Conservation (phyloP, 2,329 filamentous ascomycete species). For the Epichloe uncinata region DNA sequence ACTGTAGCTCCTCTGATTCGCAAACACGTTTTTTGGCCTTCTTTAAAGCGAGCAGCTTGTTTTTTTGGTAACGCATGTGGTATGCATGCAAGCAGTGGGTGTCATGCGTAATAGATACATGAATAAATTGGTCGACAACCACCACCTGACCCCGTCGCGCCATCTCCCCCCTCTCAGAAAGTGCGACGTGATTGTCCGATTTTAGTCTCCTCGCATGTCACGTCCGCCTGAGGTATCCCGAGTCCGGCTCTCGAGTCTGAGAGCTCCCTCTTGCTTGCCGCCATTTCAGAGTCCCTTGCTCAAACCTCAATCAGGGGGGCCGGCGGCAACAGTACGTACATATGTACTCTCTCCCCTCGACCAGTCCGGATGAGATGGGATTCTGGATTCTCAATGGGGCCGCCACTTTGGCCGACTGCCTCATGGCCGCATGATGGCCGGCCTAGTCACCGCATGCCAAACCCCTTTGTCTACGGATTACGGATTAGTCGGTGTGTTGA, state of each 20-base stretch:
- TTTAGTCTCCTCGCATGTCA: slow-evolving; percentile 2
- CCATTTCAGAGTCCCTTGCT: not conserved
- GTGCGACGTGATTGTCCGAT: slow-evolving; percentile 8
- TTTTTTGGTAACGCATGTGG: too few species aligned
- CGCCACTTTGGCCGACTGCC: slow-evolving; percentile 8
- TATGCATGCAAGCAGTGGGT: too few species aligned
- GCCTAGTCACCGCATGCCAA: slow-evolving; percentile 12
- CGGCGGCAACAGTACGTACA: too few species aligned
- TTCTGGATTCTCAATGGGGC: too few species aligned
- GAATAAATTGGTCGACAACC: not conserved
- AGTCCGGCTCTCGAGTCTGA: not conserved
- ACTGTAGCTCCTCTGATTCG: too few species aligned
- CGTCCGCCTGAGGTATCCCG: not conserved
- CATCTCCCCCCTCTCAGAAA: slow-evolving; percentile 2
- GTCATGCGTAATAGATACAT: too few species aligned
- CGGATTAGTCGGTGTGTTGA: too few species aligned
- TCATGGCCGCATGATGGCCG: slow-evolving; percentile 22
- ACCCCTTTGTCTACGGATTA: too few species aligned
- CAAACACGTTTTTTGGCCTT: not conserved
- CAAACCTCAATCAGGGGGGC: too few species aligned
- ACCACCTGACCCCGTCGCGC: slow-evolving; percentile 7
- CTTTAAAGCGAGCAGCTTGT: not conserved
- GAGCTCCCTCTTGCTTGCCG: not conserved
- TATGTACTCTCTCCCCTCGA: too few species aligned
- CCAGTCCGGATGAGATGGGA: too few species aligned